These are phyloP conservation scores for Debaryomycetaceae sp. DNA, from an alignment of 1,139 yeast genomes.

Conservation along the genomic window DNA sequence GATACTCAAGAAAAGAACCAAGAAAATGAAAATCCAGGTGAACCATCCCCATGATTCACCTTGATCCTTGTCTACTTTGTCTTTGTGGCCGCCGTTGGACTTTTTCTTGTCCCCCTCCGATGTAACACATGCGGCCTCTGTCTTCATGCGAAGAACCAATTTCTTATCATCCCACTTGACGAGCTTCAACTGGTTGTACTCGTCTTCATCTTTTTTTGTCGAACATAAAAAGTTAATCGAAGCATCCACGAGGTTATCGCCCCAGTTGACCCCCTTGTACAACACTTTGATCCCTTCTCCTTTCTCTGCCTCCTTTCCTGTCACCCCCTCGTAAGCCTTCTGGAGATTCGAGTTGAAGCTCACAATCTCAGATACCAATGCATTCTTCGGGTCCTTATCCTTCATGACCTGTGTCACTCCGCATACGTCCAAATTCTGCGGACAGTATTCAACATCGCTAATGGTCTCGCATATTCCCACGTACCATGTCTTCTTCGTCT, in stretches of 20 bases:
- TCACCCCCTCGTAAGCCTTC: slow-evolving; percentile 24
- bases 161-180: slow-evolving; percentile 30
- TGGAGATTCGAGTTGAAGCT: slow-evolving; percentile 40
- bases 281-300: slow-evolving; percentile 43
- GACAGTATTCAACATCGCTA: slow-evolving; percentile 48
- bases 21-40: slow-evolving; percentile 67
- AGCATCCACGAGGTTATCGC: slow-evolving; percentile 52
- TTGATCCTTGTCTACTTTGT: slow-evolving; percentile 21
- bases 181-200: slow-evolving; percentile 24
- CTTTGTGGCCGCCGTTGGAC: slow-evolving; percentile 18
- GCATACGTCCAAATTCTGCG: slow-evolving; percentile 66
- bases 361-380: slow-evolving; percentile 53
- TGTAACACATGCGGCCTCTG: slow-evolving; percentile 40
- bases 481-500: slow-evolving; percentile 60
- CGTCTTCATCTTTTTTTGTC: slow-evolving; percentile 27
- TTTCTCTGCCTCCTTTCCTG: slow-evolving; percentile 17
- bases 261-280: slow-evolving; percentile 70
- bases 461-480: slow-evolving; percentile 65
- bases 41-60: slow-evolving; percentile 73
- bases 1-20: slow-evolving; percentile 63
- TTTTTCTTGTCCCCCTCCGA: slow-evolving; percentile 21
- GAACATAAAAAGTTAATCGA: slow-evolving; percentile 52
- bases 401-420: slow-evolving; percentile 54
- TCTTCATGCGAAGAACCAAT: slow-evolving; percentile 23
- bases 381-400: slow-evolving; percentile 39